Evolutionary conservation across 1,284 basidiomycete species (phyloP).

Genomic region (Cryptococcus jaspeensis): DNA sequence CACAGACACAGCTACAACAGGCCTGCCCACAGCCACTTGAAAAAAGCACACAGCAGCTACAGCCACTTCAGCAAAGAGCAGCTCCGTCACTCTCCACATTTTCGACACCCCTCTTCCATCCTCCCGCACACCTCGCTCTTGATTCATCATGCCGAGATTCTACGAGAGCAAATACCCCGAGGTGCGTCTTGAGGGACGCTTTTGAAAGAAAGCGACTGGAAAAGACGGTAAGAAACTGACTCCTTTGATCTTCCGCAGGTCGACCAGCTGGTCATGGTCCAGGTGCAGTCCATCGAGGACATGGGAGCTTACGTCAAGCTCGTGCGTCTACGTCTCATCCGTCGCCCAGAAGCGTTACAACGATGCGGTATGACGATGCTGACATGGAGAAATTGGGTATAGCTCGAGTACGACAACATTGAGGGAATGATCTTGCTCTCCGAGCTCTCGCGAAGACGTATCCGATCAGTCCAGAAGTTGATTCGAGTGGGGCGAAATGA

Average conservation of each 20-base stretch:
- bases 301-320: constrained; percentile 99
- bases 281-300: constrained; percentile 97
- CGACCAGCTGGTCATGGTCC: constrained; percentile 98
- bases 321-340: constrained; percentile 56
- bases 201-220: background rate
- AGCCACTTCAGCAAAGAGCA: background rate
- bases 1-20: too few relatives aligned
- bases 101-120: background rate
- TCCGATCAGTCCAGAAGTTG: constrained; percentile 95
- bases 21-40: background rate
- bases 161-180: constrained; percentile 57
- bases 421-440: constrained; percentile 99
- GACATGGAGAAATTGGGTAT: background rate
- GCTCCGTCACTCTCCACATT: background rate
- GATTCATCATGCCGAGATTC: constrained; percentile 47
- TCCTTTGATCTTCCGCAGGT: constrained; percentile 57
- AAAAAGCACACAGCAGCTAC: background rate
- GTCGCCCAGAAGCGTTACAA: background rate
- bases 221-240: background rate
- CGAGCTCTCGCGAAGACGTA: constrained; percentile 93
- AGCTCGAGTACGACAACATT: constrained; percentile 98
- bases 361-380: background rate
- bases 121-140: background rate
- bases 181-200: constrained; percentile 26
- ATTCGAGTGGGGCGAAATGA: constrained; percentile 98